Percentiles rank a stretch among this genome's conserved stretches.
These are phyloP conservation scores for Solanum neorickii DNA, from an alignment of 257 asterid species.

Conservation along the genomic window DNA sequence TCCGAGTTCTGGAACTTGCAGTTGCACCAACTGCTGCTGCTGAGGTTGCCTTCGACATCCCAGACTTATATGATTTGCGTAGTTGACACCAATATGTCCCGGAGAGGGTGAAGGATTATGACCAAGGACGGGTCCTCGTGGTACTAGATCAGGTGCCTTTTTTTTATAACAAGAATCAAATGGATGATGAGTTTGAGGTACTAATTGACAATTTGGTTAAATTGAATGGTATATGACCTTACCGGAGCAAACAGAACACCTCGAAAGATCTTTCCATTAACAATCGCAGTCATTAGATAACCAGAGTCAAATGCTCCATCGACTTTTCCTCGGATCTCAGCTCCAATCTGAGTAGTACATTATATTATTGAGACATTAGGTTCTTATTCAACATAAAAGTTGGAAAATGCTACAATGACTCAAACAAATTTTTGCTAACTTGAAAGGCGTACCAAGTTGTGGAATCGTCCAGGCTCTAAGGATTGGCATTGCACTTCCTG, in stretches of 20 bases:
- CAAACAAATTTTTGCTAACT: not conserved
- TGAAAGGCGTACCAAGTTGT: constrained; percentile 28
- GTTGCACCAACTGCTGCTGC: constrained; percentile 20
- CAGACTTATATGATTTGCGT: constrained; percentile 5
- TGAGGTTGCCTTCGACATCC: constrained; percentile 25
- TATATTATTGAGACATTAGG: not conserved
- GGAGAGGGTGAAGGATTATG: constrained; percentile 11
- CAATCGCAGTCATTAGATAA: constrained; percentile 81
- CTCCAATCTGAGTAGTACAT: constrained; percentile 50
- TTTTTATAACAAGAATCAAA: not conserved
- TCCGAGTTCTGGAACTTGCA: constrained; percentile 8
- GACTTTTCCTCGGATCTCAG: constrained; percentile 78
- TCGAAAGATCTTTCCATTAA: constrained; percentile 71
- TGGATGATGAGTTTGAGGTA: not conserved
- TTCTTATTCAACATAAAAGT: not conserved
- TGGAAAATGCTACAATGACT: not conserved
- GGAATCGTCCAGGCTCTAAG: constrained; percentile 25
- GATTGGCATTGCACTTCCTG: constrained; percentile 16
- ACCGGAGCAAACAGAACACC: constrained; percentile 89
- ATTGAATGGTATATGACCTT: constrained; percentile 1
- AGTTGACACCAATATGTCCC: constrained; percentile 2
- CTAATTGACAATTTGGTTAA: not conserved
- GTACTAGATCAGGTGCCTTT: constrained; percentile 53
- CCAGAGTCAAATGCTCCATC: constrained; percentile 94
- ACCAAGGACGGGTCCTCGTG: constrained; percentile 30